Evolutionary conservation across 805 yeast species (phyloP), one percentile per base, ranked within the genome.

Genomic region (Schwanniomyces sp.): DNA sequence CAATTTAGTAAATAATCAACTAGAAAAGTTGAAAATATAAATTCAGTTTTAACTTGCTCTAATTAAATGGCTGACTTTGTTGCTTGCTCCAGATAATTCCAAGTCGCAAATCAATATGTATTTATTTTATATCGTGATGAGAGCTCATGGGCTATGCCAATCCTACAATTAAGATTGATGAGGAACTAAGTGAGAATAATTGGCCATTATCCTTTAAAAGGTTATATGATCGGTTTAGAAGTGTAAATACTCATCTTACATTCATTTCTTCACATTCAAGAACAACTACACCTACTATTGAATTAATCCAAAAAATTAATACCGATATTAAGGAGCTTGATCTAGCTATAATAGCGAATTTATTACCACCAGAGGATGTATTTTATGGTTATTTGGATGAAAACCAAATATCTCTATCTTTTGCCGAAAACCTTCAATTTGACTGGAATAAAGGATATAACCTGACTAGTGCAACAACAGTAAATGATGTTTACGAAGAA

Each of bases 341-440:
- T 61, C 75, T 86, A 30, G 88, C 95, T 1, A 73, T 76, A 47
- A 74, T 91, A 28, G 79, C 75, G 40, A 76, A 70, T 7, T 57
- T 91, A 7, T 62, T 88, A 1, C 96, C 96, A 0, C 70, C 78
- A 25, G 92, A 87, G 42, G 79, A 88, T 10, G 69, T 82, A 2
- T 84, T 84, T 57, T 72, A 59, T 44, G 87, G 82, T 43, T 91
- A 88, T 61, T 83, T 86, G 39, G 96, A 91, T 62, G 90, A 86
- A 60, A 85, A 85, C 57, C 91, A 84, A 54, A 59, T 83, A 9
- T 50, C 61, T 42, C 66, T 77, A 30, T 70, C 74, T 12, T 61
- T 75, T 38, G 74, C 69, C 8, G 80, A 78, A 43, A 72, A 72
- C 46, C 73, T 75, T 34, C 64, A 71, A 47, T 65, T 64, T 16